A percentile compares a stretch with the other conserved stretches of the same genome.
These are phyloP conservation scores for Sclerotinia subarctica DNA, from an alignment of 2,329 filamentous ascomycete species.

Conservation along the genomic window DNA sequence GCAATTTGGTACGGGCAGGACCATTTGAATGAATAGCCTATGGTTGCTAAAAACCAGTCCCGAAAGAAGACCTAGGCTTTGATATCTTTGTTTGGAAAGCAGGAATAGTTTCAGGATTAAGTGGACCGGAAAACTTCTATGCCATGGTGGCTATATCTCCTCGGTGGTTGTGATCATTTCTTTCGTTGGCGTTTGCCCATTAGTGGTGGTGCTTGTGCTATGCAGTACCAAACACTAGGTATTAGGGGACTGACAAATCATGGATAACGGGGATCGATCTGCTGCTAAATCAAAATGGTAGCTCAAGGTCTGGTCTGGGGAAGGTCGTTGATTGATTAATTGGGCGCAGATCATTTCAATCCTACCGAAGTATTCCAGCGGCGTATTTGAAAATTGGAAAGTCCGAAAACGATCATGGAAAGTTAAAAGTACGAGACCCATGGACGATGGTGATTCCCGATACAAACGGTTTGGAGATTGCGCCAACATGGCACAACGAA, in stretches of 20 bases:
- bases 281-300: background rate
- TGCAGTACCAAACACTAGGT: background rate
- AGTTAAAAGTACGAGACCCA: background rate
- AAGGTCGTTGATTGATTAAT: background rate
- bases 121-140: background rate
- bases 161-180: background rate
- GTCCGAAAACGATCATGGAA: background rate
- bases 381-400: background rate
- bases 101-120: background rate
- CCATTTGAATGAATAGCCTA: background rate
- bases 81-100: background rate
- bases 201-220: background rate
- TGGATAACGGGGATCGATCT: background rate
- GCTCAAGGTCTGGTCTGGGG: background rate
- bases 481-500: background rate
- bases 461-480: slow-evolving; percentile 11
- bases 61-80: background rate
- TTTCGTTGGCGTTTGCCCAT: background rate
- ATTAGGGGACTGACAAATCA: background rate
- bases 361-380: background rate
- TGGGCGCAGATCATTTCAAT: background rate
- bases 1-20: background rate
- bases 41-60: background rate
- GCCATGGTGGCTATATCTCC: background rate
- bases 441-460: background rate